Evolutionary conservation across 1,139 yeast species (phyloP), one percentile per base, ranked within the genome.

Genomic region (Schwanniomyces etchellsii): DNA sequence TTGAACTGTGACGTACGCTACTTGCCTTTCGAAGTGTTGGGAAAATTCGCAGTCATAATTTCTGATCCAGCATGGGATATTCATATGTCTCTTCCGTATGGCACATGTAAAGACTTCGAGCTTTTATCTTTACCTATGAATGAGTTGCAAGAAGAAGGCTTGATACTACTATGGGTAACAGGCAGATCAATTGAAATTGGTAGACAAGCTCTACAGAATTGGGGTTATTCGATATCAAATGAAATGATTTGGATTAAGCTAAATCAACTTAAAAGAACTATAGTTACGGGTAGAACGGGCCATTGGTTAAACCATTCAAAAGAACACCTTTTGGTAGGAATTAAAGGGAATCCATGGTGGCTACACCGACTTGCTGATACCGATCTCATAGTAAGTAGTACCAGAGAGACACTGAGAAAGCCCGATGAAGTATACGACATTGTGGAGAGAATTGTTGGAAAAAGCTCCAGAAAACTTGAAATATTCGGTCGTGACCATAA

Each of bases 261-360:
- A 7, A 89, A 89, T 52, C 96, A 89, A 50, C 60, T 89, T 37
- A 77, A 81, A 20, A 62, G 95, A 39, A 89, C 96, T 0, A 88
- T 89, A 30, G 91, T 93, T 36, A 89, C 97, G 0, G 97, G 97
- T 1, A 63, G 96, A 39, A 89, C 97, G 0, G 97, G 97, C 0
- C 97, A 89, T 52, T 89, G 97, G 97, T 64, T 89, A 30, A 89
- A 89, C 50, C 97, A 89, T 54, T 84, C 96, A 1, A 89, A 89
- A 45, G 97, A 89, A 54, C 96, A 89, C 51, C 63, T 86, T 28
- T 57, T 89, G 9, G 84, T 89, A 16, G 97, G 95, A 0, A 50
- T 81, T 18, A 88, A 88, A 48, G 96, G 96, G 0, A 52, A 71
- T 27, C 91, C 94, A 0, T 45, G 52, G n/a, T 85, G 95, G 95